A percentile compares a stretch with the other conserved stretches of the same genome.
phyloP scores from a whole-genome alignment of 768 basidiomycete genomes.

The Lactarius tabidus region DNA sequence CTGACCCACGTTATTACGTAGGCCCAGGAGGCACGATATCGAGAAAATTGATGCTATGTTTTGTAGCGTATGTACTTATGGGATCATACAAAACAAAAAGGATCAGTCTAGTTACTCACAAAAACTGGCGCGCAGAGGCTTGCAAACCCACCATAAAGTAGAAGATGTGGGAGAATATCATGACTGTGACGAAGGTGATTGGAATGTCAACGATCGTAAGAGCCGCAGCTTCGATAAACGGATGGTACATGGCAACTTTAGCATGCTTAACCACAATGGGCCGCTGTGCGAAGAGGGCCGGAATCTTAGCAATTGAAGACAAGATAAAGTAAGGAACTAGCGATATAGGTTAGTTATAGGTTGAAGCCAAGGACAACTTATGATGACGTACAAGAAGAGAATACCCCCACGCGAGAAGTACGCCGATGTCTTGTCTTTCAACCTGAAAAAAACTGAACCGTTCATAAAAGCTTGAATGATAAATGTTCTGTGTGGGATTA shows the following conservation, averaged over 20 bases:
- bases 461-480: slow-evolving; percentile 51
- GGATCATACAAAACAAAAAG: no score
- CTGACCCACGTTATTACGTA: no score
- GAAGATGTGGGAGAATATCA: slow-evolving; percentile 45
- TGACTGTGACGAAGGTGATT: slow-evolving; percentile 45
- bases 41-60: no score
- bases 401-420: slow-evolving; percentile 80
- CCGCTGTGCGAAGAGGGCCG: slow-evolving; percentile 51
- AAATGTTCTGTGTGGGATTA: slow-evolving; percentile 42
- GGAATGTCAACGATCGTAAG: slow-evolving; percentile 60
- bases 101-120: slow-evolving; percentile 50
- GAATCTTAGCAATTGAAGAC: slow-evolving; percentile 60
- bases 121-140: slow-evolving; percentile 54
- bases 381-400: slow-evolving; percentile 59
- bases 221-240: slow-evolving; percentile 52
- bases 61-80: no score
- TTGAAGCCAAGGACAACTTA: no score
- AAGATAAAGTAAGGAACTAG: slow-evolving; percentile 57
- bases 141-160: slow-evolving; percentile 65
- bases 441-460: slow-evolving; percentile 61
- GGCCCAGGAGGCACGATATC: no score
- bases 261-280: slow-evolving; percentile 56
- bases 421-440: slow-evolving; percentile 50
- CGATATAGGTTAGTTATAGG: not conserved
- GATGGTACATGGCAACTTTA: slow-evolving; percentile 59